Evolutionary conservation across 371 early-diverging fungal species (phyloP).

Genomic region (Apophysomyces variabilis): DNA sequence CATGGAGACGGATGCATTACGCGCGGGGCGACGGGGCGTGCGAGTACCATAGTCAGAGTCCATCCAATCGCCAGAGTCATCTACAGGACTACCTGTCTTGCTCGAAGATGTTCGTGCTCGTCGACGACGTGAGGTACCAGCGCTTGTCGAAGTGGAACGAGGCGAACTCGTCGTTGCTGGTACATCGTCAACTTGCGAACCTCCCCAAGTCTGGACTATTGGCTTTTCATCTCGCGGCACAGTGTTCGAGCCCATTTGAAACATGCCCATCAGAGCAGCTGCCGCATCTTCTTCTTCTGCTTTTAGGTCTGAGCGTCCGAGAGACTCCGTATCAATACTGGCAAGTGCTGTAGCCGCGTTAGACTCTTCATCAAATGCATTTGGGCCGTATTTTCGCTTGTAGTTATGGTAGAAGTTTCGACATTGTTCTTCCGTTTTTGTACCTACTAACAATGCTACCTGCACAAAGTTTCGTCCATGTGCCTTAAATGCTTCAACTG

Average conservation of each 20-base stretch:
- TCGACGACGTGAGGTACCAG: constrained; percentile 23
- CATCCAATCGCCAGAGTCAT: constrained; percentile 32
- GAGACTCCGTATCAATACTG: not conserved
- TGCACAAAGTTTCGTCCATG: constrained; percentile 76
- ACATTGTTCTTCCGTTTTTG: constrained; percentile 84
- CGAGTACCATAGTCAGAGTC: constrained; percentile 26
- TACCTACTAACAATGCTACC: constrained; percentile 71
- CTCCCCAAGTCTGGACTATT: not conserved
- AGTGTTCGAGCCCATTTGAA: constrained; percentile 42
- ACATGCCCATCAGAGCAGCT: constrained; percentile 55
- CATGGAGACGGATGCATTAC: constrained; percentile 28
- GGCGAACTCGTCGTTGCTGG: constrained; percentile 4
- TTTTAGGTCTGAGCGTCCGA: constrained; percentile 39
- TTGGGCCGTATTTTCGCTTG: constrained; percentile 69
- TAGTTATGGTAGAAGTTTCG: constrained; percentile 81
- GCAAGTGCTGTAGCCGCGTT: constrained; percentile 13
- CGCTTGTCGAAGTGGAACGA: not conserved
- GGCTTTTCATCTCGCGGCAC: constrained; percentile 13
- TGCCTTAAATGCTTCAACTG: constrained; percentile 74
- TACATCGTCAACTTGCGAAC: constrained; percentile 19
- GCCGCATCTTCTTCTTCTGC: constrained; percentile 61
- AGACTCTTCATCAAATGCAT: constrained; percentile 61
- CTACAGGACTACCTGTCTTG: constrained; percentile 22
- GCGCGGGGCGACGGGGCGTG: constrained; percentile 33
- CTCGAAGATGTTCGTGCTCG: constrained; percentile 34